Base-by-base conservation (phyloP, 805 yeast species). In the Myxozyma vanderwaltii region DNA sequence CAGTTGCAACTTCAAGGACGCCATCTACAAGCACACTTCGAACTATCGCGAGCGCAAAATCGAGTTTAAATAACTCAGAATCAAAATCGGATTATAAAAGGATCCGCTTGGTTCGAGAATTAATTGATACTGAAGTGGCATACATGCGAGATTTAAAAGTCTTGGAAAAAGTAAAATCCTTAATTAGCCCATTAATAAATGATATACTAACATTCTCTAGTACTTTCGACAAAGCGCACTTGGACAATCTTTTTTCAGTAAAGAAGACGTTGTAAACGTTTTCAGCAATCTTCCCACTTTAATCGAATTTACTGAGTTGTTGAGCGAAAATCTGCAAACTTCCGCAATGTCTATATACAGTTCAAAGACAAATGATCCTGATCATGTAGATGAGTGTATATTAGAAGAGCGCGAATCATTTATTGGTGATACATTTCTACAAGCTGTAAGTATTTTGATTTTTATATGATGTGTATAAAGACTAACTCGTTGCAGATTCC, bases 71-170 rank as follows among this genome's bases (percentile, higher is more conserved):
- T 10, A 29, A 44, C 19, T 19, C 39, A 19, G 58, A 56, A n/a
- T 67, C 61, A 35, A 47, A 59, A 51, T 58, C 64, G 10, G 51
- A 61, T 23, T 51, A 58, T 40, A 65, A 52, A 41, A 67, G 71
- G 35, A 67, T 69, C 57, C 71, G 72, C 29, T 61, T 72, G 15
- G 67, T 75, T 33, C 67, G 73, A 8, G 79, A 76, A 58, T 68
- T 76, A 6, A 70, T 75, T 49, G 66, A 66, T 19, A 73, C 79
- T 12, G 80, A 76, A 56, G 59, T 68, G 15, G 64, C 65, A n/a
- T 76, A 73, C 56, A 68, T 74, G 8, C 67, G 67, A 15, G 79
- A 77, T 56, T 62, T 76, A 67, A 70, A 63, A 1, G 75, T 75
- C 2, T 67, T 73, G 5, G 70, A 63, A 61, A 63, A 66, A 68